Percentiles rank a stretch among this genome's conserved stretches.
Conservation (phyloP, 73 alveolate species). For the Paramecium sexaurelia region DNA sequence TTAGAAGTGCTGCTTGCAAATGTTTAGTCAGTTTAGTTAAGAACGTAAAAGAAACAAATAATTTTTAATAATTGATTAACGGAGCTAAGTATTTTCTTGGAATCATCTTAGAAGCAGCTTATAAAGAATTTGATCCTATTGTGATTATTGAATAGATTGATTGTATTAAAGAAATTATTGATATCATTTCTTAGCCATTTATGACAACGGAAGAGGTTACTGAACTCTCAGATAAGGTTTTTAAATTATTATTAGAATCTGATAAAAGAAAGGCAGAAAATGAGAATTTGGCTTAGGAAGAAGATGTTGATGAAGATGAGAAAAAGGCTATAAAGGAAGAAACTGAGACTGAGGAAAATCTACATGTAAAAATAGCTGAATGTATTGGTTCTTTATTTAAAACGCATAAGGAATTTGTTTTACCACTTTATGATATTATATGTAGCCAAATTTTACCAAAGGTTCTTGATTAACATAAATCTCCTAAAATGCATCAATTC, state of each 20-base stretch:
- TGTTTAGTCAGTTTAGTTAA: slow-evolving; percentile 77
- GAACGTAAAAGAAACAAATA: slow-evolving; percentile 70
- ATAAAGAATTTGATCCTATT: slow-evolving; percentile 80
- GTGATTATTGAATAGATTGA: slow-evolving; percentile 72
- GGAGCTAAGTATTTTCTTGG: slow-evolving; percentile 62
- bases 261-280: slow-evolving; percentile 76
- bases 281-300: slow-evolving; percentile 72
- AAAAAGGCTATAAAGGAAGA: slow-evolving; percentile 79
- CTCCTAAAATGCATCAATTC: slow-evolving; percentile 80
- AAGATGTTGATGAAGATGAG: slow-evolving; percentile 81
- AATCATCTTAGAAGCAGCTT: slow-evolving; percentile 72
- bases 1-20: slow-evolving; percentile 83
- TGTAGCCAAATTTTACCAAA: slow-evolving; percentile 60
- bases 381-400: slow-evolving; percentile 83
- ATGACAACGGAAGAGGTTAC: slow-evolving; percentile 67
- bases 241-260: slow-evolving; percentile 72
- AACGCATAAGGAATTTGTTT: slow-evolving; percentile 75
- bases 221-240: slow-evolving; percentile 64
- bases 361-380: slow-evolving; percentile 81
- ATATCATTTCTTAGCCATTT: slow-evolving; percentile 47
- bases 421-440: slow-evolving; percentile 39
- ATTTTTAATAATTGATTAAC: neutral
- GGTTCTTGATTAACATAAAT: slow-evolving; percentile 56
- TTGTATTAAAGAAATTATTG: slow-evolving; percentile 74
- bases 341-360: slow-evolving; percentile 79